Evolutionary conservation across 441 rosid species (phyloP).

Genomic region (Aleurites moluccanus): DNA sequence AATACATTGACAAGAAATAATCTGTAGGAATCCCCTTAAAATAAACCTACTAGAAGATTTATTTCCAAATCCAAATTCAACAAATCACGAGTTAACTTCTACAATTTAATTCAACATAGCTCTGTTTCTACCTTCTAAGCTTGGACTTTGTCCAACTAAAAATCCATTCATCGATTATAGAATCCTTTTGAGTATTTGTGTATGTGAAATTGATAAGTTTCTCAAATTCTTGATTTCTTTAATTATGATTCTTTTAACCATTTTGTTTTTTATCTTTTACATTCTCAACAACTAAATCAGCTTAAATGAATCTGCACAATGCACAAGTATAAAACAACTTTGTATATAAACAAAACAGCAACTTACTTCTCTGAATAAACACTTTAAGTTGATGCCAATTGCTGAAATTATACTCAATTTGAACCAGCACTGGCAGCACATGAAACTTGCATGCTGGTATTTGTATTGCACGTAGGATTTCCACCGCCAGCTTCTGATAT

Average conservation of each 20-base stretch:
- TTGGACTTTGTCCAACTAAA: too few relatives aligned
- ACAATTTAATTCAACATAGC: not conserved
- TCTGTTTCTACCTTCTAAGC: too few relatives aligned
- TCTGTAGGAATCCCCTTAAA: not conserved
- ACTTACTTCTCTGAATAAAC: conserved; percentile 20
- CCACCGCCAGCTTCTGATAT: conserved; percentile 33
- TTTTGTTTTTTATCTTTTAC: not conserved
- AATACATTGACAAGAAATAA: too few relatives aligned
- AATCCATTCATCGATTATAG: too few relatives aligned
- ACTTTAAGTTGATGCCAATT: conserved; percentile 23
- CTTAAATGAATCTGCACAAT: not conserved
- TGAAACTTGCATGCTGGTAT: conserved; percentile 32
- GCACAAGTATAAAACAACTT: not conserved
- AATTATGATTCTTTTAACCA: not conserved
- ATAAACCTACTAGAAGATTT: not conserved
- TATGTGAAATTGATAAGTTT: not conserved
- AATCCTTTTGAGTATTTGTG: not conserved
- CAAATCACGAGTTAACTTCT: not conserved
- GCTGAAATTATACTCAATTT: conserved; percentile 30
- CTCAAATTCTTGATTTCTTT: not conserved
- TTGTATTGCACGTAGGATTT: conserved; percentile 33
- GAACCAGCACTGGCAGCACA: conserved; percentile 56
- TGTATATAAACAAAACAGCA: not conserved
- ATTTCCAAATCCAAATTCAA: not conserved
- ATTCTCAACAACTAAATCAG: not conserved